Evolutionary conservation across 441 rosid genomes (phyloP).

Genomic region (Sinapis alba): DNA sequence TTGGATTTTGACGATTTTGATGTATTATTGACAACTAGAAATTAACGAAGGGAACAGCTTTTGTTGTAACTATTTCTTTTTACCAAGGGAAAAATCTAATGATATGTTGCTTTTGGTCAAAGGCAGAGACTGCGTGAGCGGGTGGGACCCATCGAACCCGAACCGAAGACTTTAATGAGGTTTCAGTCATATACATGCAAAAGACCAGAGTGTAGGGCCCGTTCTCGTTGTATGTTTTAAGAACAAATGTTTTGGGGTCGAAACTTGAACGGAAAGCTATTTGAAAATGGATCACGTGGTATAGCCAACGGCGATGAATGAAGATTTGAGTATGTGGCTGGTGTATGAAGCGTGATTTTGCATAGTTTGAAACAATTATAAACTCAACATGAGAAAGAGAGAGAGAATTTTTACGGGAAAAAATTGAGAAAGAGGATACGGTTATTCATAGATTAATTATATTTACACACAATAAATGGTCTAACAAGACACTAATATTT

Average conservation of each 20-base stretch:
- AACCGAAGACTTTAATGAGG: slow-evolving; percentile 38
- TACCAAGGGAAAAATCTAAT: slow-evolving; percentile 15
- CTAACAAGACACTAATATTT: background rate
- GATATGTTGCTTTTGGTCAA: slow-evolving; percentile 45
- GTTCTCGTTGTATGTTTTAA: slow-evolving; percentile 16
- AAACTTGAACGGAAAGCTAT: slow-evolving; percentile 5
- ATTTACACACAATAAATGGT: background rate
- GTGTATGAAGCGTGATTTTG: background rate
- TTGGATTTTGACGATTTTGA: slow-evolving; percentile 26
- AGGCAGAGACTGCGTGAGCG: slow-evolving; percentile 35
- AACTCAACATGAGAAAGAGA: background rate
- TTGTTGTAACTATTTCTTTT: slow-evolving; percentile 15
- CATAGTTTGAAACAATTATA: background rate
- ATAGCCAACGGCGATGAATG: background rate
- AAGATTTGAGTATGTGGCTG: background rate
- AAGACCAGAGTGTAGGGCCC: slow-evolving; percentile 28
- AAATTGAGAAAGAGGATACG: background rate
- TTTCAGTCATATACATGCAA: slow-evolving; percentile 38
- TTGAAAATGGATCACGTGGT: slow-evolving; percentile 14
- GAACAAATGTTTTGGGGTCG: slow-evolving; percentile 25
- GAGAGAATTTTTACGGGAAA: background rate
- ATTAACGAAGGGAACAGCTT: slow-evolving; percentile 34
- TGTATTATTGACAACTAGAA: slow-evolving; percentile 25
- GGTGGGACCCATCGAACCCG: slow-evolving; percentile 24
- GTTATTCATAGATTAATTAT: background rate